Evolutionary conservation across 169 alveolate species (phyloP).

Genomic region (Plasmodium adleri): DNA sequence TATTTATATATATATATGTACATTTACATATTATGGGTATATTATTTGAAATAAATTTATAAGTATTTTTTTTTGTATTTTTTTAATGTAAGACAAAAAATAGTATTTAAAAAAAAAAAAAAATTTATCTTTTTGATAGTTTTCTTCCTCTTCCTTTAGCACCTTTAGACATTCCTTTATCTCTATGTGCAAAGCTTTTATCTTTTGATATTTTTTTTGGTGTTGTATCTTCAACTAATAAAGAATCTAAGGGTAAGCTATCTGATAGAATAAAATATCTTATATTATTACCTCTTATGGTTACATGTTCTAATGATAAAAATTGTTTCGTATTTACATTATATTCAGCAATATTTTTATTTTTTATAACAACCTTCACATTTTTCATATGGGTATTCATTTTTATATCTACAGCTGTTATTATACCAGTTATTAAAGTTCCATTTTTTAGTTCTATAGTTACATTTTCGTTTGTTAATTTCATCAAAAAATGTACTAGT

Average conservation of each 20-base stretch:
- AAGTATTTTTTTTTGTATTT: too few relatives aligned
- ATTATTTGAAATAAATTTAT: too few relatives aligned
- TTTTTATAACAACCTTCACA: slow-evolving; percentile 96
- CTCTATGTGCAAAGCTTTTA: slow-evolving; percentile 73
- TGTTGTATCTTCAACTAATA: slow-evolving; percentile 97
- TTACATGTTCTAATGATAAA: slow-evolving; percentile 83
- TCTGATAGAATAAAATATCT: slow-evolving; percentile 97
- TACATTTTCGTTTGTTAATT: slow-evolving; percentile 96
- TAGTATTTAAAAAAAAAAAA: too few relatives aligned
- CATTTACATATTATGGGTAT: too few relatives aligned
- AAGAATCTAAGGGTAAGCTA: slow-evolving; percentile 95
- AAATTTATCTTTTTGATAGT: slow-evolving; percentile 48
- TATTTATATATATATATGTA: too few relatives aligned
- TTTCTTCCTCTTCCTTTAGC: slow-evolving; percentile 84
- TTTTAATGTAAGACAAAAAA: too few relatives aligned
- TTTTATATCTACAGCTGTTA: slow-evolving; percentile 97
- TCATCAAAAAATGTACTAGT: slow-evolving; percentile 97
- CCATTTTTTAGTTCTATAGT: slow-evolving; percentile 98
- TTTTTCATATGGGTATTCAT: slow-evolving; percentile 99
- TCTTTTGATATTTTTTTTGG: slow-evolving; percentile 89
- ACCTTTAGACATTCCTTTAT: slow-evolving; percentile 83
- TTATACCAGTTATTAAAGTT: slow-evolving; percentile 96
- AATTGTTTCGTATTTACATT: slow-evolving; percentile 85
- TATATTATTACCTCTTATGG: slow-evolving; percentile 93
- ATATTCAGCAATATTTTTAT: slow-evolving; percentile 92